Evolutionary conservation across 768 basidiomycete genomes (phyloP).

Genomic region (Lenzites betulinus): DNA sequence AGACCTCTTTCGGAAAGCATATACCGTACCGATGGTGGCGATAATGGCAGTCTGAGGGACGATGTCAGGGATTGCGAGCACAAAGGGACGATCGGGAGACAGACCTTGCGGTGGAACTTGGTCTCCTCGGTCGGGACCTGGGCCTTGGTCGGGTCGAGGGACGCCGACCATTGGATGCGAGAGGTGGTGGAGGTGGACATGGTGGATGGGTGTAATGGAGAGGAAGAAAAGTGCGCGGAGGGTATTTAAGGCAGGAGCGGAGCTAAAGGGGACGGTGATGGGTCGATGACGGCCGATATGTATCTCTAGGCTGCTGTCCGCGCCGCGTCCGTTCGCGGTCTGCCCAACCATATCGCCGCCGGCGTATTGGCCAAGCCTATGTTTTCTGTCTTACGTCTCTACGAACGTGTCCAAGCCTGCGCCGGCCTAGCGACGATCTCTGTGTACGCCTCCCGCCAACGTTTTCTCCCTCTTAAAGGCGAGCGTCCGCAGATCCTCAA

Average conservation of each 20-base stretch:
- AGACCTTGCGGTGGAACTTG: constrained; percentile 89
- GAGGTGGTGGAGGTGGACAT: constrained; percentile 50
- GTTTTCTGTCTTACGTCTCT: constrained; percentile 4
- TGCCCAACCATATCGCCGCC: neutral
- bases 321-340: neutral
- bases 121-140: constrained; percentile 75
- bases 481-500: neutral
- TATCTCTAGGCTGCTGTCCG: constrained; percentile 5
- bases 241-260: constrained; percentile 18
- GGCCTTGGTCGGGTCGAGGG: constrained; percentile 71
- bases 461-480: neutral
- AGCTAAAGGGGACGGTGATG: constrained; percentile 23
- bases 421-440: constrained; percentile 15
- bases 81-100: constrained; percentile 25
- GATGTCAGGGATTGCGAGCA: constrained; percentile 3
- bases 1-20: constrained; percentile 13
- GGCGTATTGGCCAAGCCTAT: constrained; percentile 1
- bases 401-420: constrained; percentile 15
- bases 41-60: constrained; percentile 88
- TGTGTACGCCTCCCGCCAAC: neutral
- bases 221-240: constrained; percentile 15
- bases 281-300: constrained; percentile 23
- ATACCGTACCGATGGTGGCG: constrained; percentile 86
- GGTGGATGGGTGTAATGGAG: constrained; percentile 19
- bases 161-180: constrained; percentile 92